Percentiles rank a stretch among this genome's conserved stretches.
Conservation (phyloP, 1,284 basidiomycete genomes). For the Xerocomus nothofagi region DNA sequence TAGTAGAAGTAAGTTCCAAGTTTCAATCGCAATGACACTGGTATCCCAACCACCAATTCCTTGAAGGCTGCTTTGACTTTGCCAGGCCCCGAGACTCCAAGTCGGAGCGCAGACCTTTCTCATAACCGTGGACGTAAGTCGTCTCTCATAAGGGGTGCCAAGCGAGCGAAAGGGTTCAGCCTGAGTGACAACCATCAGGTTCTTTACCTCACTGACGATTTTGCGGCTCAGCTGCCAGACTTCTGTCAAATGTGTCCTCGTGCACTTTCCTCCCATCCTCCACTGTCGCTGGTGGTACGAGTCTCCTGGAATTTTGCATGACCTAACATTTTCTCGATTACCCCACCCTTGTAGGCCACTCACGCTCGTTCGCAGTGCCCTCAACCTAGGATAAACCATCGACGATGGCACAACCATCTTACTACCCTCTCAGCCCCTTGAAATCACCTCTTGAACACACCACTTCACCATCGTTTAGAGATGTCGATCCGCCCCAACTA, state of each 20-base stretch:
- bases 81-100: no score
- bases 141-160: no score
- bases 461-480: background rate
- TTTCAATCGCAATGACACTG: no score
- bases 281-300: background rate
- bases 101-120: no score
- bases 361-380: conserved; percentile 12
- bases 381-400: background rate
- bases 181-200: no score
- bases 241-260: background rate
- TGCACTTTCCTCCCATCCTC: background rate
- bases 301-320: background rate
- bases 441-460: conserved; percentile 1
- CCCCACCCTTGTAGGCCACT: background rate
- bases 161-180: no score
- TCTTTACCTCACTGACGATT: no score
- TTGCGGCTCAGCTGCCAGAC: no score
- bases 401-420: conserved; percentile 20
- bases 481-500: background rate
- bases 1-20: no score
- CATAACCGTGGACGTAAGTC: no score
- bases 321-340: background rate
- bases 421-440: conserved; percentile 18
- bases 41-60: no score
- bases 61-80: no score